Evolutionary conservation across 225 moss, liverwort and hornwort species (phyloP), one percentile per base, ranked within the genome.

Genomic region (Thuidium tamariscinum): DNA sequence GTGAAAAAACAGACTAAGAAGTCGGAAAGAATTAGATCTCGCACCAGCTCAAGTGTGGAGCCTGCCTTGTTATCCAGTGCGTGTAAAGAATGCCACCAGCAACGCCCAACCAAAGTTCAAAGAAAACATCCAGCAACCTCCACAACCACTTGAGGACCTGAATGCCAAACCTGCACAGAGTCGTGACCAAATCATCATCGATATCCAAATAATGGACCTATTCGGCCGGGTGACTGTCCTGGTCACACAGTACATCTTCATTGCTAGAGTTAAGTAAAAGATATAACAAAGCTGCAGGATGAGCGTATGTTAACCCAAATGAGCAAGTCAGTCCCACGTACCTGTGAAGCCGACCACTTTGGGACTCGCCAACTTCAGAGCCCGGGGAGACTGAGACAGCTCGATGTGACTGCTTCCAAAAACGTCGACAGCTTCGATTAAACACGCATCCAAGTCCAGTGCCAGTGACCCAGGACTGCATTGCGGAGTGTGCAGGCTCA

Each of bases 41-140:
- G 39, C 54, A 92, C 92, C 87, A 88, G 84, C 83, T 89, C 85
- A 93, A n/a, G 74, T 69, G 81, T 16, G 89, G 89, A 37, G 87
- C 85, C 27, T 91, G 81, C 41, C 67, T 84, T 56, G 87, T 32
- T 62, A 70, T 62, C 19, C 90, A n/a, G n/a, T n/a, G 34, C 42
- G 89, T 41, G 76, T 84, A 14, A 86, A 77, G 69, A 89, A 82
- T 21, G 87, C 42, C 91, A 89, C 89, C 17, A 88, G 32, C 93
- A 57, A 90, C 73, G 62, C 86, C 89, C 68, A 89, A 79, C 93
- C 90, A 89, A 79, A 89, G 68, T 37, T 70, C 80, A 34, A 88
- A 83, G 83, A 88, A 91, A 54, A 51, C 71, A 78, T 83, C 71
- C 71, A 91, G n/a, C 36, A 29, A 74, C 63, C 74, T 79, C 85